Percentiles rank a stretch among this genome's conserved stretches.
Evolutionary conservation across 2,329 filamentous ascomycete genomes (phyloP).

Genomic region (Microcyclosporella mali): DNA sequence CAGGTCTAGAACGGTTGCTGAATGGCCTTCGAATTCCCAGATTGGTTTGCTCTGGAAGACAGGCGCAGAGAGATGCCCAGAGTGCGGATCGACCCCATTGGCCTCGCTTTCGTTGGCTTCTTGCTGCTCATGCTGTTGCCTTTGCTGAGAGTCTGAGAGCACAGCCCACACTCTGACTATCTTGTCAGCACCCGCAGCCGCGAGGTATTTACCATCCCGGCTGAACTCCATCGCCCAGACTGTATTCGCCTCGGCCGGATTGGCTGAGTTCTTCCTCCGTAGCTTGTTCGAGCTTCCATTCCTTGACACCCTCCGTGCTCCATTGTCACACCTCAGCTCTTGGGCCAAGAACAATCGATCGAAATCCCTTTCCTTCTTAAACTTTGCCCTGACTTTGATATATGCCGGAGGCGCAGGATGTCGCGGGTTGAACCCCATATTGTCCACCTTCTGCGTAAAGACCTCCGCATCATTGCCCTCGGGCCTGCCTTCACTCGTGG

Average conservation of each 20-base stretch:
- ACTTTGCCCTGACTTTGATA: constrained; percentile 73
- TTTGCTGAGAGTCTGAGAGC: constrained; percentile 73
- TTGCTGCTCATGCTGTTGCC: constrained; percentile 65
- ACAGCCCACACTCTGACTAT: constrained; percentile 85
- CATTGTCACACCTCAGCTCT: constrained; percentile 51
- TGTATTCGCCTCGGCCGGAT: constrained; percentile 41
- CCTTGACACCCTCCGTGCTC: constrained; percentile 14
- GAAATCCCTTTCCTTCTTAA: constrained; percentile 78
- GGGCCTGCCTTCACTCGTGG: constrained; percentile 64
- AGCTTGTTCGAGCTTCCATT: constrained; percentile 24
- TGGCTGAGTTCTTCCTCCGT: constrained; percentile 40
- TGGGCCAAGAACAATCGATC: constrained; percentile 86
- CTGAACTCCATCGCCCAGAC: constrained; percentile 94
- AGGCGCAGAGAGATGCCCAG: constrained; percentile 67
- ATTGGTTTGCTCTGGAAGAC: constrained; percentile 78
- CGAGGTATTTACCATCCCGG: constrained; percentile 81
- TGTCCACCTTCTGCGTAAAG: constrained; percentile 69
- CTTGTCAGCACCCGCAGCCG: constrained; percentile 84
- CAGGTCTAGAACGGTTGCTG: constrained; percentile 77
- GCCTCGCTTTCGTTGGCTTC: constrained; percentile 47
- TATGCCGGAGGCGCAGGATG: constrained; percentile 87
- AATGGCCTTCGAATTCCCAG: constrained; percentile 76
- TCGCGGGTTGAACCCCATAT: constrained; percentile 70
- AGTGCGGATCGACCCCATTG: constrained; percentile 46
- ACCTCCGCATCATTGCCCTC: constrained; percentile 79